Evolutionary conservation across 768 basidiomycete genomes (phyloP), one percentile per base, ranked within the genome.

Genomic region (Cystofilobasidium bisporidii): DNA sequence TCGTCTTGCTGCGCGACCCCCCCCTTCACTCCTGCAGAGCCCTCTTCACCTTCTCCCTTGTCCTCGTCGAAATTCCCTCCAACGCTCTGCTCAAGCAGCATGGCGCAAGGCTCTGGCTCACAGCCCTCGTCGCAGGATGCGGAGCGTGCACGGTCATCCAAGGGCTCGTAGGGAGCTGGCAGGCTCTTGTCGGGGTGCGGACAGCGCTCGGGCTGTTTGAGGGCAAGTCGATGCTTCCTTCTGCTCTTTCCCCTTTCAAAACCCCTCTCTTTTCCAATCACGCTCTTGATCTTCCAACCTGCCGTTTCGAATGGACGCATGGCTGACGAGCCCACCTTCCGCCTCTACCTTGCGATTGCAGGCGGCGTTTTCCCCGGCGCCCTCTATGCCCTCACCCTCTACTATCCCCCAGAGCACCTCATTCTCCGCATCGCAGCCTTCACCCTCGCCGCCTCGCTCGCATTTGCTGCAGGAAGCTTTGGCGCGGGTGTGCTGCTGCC

Each of bases 311-410:
- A 41, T 36, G 5, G 36, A 36, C 36, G 6, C 5, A 36, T 5
- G 6, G 36, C 36, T 36, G 36, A 36, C 36, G 5, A 6, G n/a
- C 12, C 36, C 36, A 36, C 36, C 36, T 12, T 12, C 36, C 36
- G 6, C 36, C 36, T 12, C 36, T 36, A 36, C 36, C 43, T 17
- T 43, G 10, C 3, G 43, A 3, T 5, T 17, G 18, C 43, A 43
- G 63, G 68, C 47, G 68, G 68, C 47, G 68, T 69, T 24, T 69
- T 69, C 33, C 68, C 68, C 17, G 68, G 68, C 6, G 57, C 63
- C 18, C 63, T 69, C 6, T 61, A 38, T 38, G 47, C 63, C 22
- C 63, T 69, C 20, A 69, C 68, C n/a, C 32, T 61, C 28, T 69
- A 53, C 57, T 69, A 69, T 28, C 33, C 68, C 8, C 63, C 63